Base-by-base conservation (phyloP, 169 alveolate genomes). In the Cryptosporidium canis region DNA sequence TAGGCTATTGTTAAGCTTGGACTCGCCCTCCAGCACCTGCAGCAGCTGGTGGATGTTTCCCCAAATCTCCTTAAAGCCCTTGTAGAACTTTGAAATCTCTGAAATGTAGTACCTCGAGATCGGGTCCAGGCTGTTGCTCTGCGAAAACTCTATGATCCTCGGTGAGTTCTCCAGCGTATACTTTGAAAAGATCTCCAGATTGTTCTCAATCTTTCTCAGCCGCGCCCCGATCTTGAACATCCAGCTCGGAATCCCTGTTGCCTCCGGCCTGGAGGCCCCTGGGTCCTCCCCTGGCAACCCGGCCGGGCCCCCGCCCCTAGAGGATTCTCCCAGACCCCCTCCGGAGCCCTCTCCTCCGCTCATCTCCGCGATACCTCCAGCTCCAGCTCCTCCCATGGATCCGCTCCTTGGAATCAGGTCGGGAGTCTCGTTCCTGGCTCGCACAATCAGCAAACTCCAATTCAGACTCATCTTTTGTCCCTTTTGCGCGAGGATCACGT, bases 181-280 rank as follows among this genome's bases (percentile, higher is more conserved):
- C 21, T 29, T 14, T 47, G 84, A 70, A 53, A 51, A 70, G 11
- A 55, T 29, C 29, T 33, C 24, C 21, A 70, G 39, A 24, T 29
- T 29, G 11, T 11, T 39, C 43, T 51, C 43, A 5, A 70, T 31
- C 24, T 70, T 45, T 31, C 33, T 29, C 18, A 70, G 18, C 21
- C 29, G 48, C 2, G 27, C 14, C 5, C 27, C 33, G 31, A 70
- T 55, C 24, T 55, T 35, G 4, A 70, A 53, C 55, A 70, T n/a
- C 84, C 84, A 70, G 18, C 56, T 48, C 33, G 84, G 84, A 33
- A 70, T 51, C 18, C 84, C 84, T 21, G 68, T 70, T 21, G 84
- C 21, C 8, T 31, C 51, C 31, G 43, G 48, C 18, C 43, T 63
- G 5, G 48, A 31, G 18, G 9, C 53, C 12, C 67, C 55, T 18